A percentile compares a stretch with the other conserved stretches of the same genome.
Conservation (phyloP, 768 basidiomycete species). For the Neoboletus subvelutipes region DNA sequence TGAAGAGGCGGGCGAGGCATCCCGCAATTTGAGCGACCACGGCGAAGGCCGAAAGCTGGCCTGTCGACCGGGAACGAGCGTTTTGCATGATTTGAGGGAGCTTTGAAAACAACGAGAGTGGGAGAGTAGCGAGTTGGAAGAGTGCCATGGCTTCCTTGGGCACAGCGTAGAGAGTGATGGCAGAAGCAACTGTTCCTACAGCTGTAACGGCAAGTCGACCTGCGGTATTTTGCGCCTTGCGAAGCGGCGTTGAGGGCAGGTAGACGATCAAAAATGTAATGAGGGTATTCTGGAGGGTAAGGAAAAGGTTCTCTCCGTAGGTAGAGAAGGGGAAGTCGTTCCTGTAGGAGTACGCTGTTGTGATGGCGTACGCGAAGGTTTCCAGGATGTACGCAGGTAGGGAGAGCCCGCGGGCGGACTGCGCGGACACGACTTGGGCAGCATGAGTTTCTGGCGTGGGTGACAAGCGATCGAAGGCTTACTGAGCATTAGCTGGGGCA, state of each 20-base stretch:
- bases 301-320: conserved; percentile 96
- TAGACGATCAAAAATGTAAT: conserved; percentile 86
- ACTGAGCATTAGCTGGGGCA: conserved; percentile 91
- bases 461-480: conserved; percentile 25
- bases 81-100: conserved; percentile 92
- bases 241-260: conserved; percentile 44
- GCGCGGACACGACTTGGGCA: conserved; percentile 58
- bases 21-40: conserved; percentile 86
- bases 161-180: conserved; percentile 45
- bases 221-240: conserved; percentile 26
- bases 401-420: conserved; percentile 85
- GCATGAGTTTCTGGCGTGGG: not conserved
- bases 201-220: conserved; percentile 34
- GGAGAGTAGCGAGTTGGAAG: conserved; percentile 84
- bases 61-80: conserved; percentile 71
- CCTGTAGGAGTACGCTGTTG: conserved; percentile 80
- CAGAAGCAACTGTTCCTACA: conserved; percentile 34
- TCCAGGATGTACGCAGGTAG: conserved; percentile 87
- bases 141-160: conserved; percentile 55
- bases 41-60: conserved; percentile 92
- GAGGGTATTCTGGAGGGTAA: conserved; percentile 82
- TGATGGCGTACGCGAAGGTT: conserved; percentile 88
- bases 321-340: conserved; percentile 93
- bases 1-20: conserved; percentile 90
- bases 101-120: conserved; percentile 89